Evolutionary conservation across 2,329 filamentous ascomycete genomes (phyloP).

Genomic region (Ophiostoma triangulosporum): DNA sequence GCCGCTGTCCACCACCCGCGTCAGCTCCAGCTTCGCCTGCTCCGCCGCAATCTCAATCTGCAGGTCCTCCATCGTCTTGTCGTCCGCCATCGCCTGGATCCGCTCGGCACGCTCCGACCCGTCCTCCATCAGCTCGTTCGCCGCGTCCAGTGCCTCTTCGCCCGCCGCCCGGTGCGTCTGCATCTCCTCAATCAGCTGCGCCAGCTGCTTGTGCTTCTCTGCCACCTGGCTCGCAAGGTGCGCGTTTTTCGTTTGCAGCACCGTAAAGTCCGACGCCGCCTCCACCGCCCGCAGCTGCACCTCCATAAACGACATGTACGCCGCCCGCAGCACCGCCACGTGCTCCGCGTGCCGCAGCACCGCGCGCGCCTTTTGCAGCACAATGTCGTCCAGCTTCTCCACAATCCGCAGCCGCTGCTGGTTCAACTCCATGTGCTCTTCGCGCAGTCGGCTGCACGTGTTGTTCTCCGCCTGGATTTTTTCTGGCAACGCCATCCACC

Average conservation of each 20-base stretch:
- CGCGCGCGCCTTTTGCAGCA: slow-evolving; percentile 41
- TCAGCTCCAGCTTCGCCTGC: slow-evolving; percentile 62
- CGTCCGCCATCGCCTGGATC: slow-evolving; percentile 30
- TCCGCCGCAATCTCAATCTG: slow-evolving; percentile 62
- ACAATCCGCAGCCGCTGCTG: slow-evolving; percentile 25
- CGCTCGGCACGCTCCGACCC: slow-evolving; percentile 26
- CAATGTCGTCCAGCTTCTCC: slow-evolving; percentile 33
- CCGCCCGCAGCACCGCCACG: slow-evolving; percentile 46
- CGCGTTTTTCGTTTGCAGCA: slow-evolving; percentile 51
- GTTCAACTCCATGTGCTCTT: slow-evolving; percentile 17
- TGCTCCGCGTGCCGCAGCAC: slow-evolving; percentile 41
- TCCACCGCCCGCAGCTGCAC: slow-evolving; percentile 61
- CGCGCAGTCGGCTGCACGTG: slow-evolving; percentile 19
- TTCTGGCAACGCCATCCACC: slow-evolving; percentile 53
- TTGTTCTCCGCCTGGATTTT: slow-evolving; percentile 41
- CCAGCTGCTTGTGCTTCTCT: slow-evolving; percentile 26
- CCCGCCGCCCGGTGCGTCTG: neutral
- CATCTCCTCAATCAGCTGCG: slow-evolving; percentile 18
- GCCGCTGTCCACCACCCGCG: slow-evolving; percentile 62
- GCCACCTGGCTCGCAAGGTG: slow-evolving; percentile 33
- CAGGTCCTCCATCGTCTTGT: slow-evolving; percentile 48
- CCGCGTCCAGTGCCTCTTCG: slow-evolving; percentile 21
- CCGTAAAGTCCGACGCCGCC: slow-evolving; percentile 64
- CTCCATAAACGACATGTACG: slow-evolving; percentile 53
- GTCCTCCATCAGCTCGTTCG: slow-evolving; percentile 12